These are phyloP conservation scores for Apiospora malaysiana DNA, from an alignment of 2,329 filamentous ascomycete species.

Conservation along the genomic window DNA sequence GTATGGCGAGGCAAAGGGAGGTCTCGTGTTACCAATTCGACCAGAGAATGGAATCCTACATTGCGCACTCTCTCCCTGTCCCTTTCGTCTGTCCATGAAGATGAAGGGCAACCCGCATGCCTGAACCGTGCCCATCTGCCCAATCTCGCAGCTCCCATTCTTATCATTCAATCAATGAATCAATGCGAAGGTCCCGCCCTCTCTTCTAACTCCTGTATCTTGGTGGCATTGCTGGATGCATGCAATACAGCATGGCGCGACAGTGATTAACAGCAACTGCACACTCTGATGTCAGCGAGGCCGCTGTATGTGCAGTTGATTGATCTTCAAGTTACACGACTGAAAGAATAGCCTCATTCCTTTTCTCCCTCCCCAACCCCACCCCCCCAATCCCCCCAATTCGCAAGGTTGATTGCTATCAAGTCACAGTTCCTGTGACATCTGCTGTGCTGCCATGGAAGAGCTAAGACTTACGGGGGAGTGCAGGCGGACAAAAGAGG, in stretches of 20 bases:
- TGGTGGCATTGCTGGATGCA: not conserved
- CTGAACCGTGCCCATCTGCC: not conserved
- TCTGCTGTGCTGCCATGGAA: not conserved
- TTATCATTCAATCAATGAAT: too few relatives aligned
- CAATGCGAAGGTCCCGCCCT: too few relatives aligned
- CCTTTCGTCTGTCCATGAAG: not conserved
- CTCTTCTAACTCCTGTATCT: not conserved
- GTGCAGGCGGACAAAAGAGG: not conserved
- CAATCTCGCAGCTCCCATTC: not conserved
- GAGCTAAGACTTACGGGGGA: not conserved
- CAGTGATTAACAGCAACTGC: not conserved
- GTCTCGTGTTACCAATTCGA: not conserved
- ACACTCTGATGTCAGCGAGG: not conserved
- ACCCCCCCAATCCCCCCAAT: too few relatives aligned
- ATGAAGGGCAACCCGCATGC: not conserved
- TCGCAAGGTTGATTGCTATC: not conserved
- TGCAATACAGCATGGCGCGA: not conserved
- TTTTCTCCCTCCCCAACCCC: not conserved
- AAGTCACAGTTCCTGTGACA: not conserved
- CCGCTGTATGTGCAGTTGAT: not conserved
- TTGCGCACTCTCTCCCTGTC: not conserved
- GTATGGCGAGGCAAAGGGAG: not conserved
- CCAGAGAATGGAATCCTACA: not conserved
- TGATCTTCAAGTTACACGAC: not conserved
- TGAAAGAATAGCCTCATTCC: not conserved